Evolutionary conservation across 495 filamentous ascomycete genomes (phyloP).

Genomic region (Aspergillus haitiensis): DNA sequence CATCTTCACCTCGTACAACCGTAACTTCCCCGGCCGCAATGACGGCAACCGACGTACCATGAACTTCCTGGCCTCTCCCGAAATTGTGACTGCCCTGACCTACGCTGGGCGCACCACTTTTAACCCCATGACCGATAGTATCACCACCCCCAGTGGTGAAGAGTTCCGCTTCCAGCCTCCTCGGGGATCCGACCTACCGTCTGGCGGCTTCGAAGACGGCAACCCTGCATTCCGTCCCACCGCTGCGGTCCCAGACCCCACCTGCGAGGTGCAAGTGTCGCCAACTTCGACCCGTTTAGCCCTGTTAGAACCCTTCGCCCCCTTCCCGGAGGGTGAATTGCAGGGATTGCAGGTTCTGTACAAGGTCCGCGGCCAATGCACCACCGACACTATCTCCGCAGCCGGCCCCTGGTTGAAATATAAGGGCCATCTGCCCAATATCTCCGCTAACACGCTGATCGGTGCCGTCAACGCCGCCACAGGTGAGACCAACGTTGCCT

Average conservation of each 20-base stretch:
- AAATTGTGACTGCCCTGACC: constrained; percentile 93
- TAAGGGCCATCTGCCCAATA: constrained; percentile 98
- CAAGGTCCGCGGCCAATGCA: constrained; percentile 96
- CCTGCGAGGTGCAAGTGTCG: constrained; percentile 64
- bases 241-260: constrained; percentile 62
- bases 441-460: constrained; percentile 93
- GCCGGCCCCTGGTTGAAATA: constrained; percentile 98
- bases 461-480: constrained; percentile 90
- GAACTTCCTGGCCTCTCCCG: constrained; percentile 97
- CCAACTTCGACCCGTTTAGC: constrained; percentile 87
- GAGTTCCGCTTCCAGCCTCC: constrained; percentile 86
- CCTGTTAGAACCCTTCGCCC: constrained; percentile 83
- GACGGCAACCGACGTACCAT: constrained; percentile 94
- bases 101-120: constrained; percentile 93
- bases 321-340: constrained; percentile 78
- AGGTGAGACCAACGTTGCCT: constrained; percentile 85
- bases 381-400: constrained; percentile 96
- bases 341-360: constrained; percentile 69
- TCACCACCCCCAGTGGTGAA: constrained; percentile 78
- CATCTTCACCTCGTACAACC: constrained; percentile 96
- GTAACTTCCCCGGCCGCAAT: constrained; percentile 96
- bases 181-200: constrained; percentile 72
- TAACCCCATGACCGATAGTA: constrained; percentile 87
- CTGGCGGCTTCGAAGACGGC: constrained; percentile 75
- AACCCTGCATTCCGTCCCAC: constrained; percentile 73